These are phyloP conservation scores for Pichia gijzeniarum DNA, from an alignment of 805 yeast genomes.

Conservation along the genomic window DNA sequence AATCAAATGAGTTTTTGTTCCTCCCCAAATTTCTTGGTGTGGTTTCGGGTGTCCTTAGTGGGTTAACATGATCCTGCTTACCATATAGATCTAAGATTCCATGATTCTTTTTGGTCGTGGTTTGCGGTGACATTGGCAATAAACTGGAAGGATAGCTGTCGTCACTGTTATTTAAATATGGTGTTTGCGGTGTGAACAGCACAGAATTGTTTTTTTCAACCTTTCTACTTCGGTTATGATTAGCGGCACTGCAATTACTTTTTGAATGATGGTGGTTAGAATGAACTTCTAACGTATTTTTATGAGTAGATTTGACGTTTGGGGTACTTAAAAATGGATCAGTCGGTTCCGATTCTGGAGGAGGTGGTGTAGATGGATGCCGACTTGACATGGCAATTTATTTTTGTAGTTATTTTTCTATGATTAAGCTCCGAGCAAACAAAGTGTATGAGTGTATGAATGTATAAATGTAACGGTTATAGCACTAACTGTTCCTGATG, in stretches of 20 bases:
- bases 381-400: slow-evolving; percentile 7
- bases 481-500: too few species aligned
- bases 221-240: not conserved
- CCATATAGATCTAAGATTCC: not conserved
- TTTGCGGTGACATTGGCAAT: slow-evolving; percentile 12
- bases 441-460: too few species aligned
- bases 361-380: slow-evolving; percentile 26
- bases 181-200: slow-evolving; percentile 13
- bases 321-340: slow-evolving; percentile 8
- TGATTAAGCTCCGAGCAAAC: too few species aligned
- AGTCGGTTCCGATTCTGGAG: not conserved
- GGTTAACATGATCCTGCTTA: not conserved
- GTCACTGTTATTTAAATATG: slow-evolving; percentile 6
- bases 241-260: not conserved
- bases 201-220: not conserved
- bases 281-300: not conserved
- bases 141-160: not conserved
- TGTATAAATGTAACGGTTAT: too few species aligned
- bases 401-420: too few species aligned
- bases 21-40: slow-evolving; percentile 12
- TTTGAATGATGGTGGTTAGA: not conserved
- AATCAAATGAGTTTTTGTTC: slow-evolving; percentile 5
- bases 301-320: not conserved
- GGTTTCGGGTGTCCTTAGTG: slow-evolving; percentile 14
- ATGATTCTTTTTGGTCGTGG: slow-evolving; percentile 6